phyloP scores from a whole-genome alignment of 257 asterid species.

The Leonotis leonurus region DNA sequence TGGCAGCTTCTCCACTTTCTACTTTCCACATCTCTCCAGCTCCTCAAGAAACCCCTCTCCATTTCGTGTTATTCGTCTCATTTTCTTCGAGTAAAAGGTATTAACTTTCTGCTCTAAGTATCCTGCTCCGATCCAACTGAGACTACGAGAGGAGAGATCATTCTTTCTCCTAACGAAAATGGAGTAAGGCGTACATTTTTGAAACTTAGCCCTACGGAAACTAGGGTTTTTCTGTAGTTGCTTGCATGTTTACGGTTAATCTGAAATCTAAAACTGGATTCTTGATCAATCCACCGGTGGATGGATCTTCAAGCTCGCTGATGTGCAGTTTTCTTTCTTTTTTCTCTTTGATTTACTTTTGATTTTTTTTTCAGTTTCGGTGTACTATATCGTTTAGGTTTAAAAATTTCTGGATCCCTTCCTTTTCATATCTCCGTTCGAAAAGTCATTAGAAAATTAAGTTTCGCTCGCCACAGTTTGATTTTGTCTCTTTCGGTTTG shows the following conservation, averaged over 20 bases:
- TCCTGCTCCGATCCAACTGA: too few species aligned
- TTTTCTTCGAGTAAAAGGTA: not conserved
- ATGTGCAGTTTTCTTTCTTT: not conserved
- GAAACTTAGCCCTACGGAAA: not conserved
- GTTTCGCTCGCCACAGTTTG: too few species aligned
- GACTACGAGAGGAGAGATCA: too few species aligned
- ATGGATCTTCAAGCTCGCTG: not conserved
- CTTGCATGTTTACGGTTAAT: not conserved
- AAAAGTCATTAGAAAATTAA: too few species aligned
- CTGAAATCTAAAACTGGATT: conserved; percentile 9
- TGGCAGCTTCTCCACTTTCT: not conserved
- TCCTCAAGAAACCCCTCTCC: conserved; percentile 3
- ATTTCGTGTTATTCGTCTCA: not conserved
- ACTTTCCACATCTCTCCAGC: not conserved
- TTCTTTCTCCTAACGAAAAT: not conserved
- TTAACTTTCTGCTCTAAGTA: not conserved
- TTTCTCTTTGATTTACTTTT: not conserved
- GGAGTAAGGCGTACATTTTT: not conserved
- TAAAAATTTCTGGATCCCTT: not conserved
- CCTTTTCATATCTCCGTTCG: not conserved
- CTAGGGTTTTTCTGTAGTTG: conserved; percentile 12
- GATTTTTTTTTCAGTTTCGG: not conserved
- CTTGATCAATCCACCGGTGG: not conserved
- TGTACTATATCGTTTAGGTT: not conserved
- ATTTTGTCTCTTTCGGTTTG: not conserved